These are phyloP conservation scores for Fagopyrum esculentum DNA, from an alignment of 148 eudicot species.

Conservation along the genomic window DNA sequence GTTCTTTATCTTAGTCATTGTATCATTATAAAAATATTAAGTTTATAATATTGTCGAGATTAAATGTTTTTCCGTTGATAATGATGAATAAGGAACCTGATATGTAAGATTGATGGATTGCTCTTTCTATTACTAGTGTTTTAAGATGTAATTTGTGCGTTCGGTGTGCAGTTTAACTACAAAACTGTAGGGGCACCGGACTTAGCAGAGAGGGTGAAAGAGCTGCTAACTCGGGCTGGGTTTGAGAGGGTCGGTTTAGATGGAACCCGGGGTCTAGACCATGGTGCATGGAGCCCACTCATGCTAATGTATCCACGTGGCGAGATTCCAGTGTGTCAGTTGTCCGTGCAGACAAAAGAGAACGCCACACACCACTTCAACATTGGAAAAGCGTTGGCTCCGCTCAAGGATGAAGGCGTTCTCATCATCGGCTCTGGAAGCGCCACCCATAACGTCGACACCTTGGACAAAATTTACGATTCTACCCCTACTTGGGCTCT, in stretches of 20 bases:
- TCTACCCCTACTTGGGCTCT: constrained; percentile 51
- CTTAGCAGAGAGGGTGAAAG: constrained; percentile 62
- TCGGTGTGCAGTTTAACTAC: constrained; percentile 63
- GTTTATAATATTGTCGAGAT: too few species aligned
- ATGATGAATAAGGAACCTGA: too few species aligned
- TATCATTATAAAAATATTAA: too few species aligned
- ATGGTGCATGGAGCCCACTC: constrained; percentile 82
- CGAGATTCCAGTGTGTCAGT: constrained; percentile 78
- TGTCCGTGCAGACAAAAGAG: constrained; percentile 50
- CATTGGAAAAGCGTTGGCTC: constrained; percentile 60
- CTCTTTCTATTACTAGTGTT: constrained; percentile 51
- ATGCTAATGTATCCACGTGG: constrained; percentile 88
- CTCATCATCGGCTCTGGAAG: constrained; percentile 83
- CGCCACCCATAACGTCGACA: constrained; percentile 60
- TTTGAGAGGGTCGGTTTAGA: constrained; percentile 39
- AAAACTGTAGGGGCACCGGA: constrained; percentile 79
- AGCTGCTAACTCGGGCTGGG: constrained; percentile 45
- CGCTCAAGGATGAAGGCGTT: constrained; percentile 78
- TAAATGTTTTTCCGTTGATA: too few species aligned
- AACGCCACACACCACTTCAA: constrained; percentile 60
- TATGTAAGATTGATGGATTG: constrained; percentile 17
- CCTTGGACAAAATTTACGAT: constrained; percentile 13
- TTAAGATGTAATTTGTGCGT: constrained; percentile 27
- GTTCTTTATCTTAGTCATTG: constrained; percentile 15
- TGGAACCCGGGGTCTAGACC: constrained; percentile 71